These are phyloP conservation scores for Aureobasidium pullulans DNA, from an alignment of 2,329 filamentous ascomycete species.

Conservation along the genomic window DNA sequence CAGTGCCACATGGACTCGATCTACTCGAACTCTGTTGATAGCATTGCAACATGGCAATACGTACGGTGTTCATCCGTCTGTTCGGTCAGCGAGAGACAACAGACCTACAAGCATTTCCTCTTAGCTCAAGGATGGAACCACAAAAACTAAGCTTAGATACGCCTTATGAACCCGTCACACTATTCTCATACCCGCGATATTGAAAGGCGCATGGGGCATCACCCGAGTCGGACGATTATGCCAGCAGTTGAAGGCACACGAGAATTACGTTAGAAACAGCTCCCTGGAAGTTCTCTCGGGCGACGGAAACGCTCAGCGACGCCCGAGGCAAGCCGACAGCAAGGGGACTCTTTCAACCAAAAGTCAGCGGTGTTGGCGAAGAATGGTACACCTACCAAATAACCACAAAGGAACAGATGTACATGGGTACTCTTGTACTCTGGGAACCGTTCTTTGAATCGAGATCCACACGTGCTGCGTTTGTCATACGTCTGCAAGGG, in stretches of 20 bases:
- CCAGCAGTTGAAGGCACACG: background rate
- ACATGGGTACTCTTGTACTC: background rate
- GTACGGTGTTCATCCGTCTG: background rate
- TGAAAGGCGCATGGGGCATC: background rate
- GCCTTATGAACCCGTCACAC: background rate
- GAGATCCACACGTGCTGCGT: slow-evolving; percentile 2
- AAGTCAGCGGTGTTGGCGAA: background rate
- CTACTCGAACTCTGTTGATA: background rate
- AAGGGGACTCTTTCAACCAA: background rate
- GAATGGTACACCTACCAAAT: slow-evolving; percentile 1
- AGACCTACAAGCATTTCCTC: background rate
- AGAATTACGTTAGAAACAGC: background rate
- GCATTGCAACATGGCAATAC: background rate
- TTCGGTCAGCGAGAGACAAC: background rate
- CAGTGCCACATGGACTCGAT: slow-evolving; percentile 1
- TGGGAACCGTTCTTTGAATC: slow-evolving; percentile 1
- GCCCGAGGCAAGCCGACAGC: background rate
- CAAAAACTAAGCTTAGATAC: slow-evolving; percentile 4
- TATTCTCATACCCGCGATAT: slow-evolving; percentile 7
- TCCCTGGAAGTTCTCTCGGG: background rate
- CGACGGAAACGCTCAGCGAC: background rate
- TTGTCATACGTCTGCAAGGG: background rate
- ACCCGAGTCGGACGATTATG: background rate
- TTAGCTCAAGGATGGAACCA: background rate
- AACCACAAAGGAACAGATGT: background rate